phyloP scores from a whole-genome alignment of 768 basidiomycete species.

The Serendipita sp. region DNA sequence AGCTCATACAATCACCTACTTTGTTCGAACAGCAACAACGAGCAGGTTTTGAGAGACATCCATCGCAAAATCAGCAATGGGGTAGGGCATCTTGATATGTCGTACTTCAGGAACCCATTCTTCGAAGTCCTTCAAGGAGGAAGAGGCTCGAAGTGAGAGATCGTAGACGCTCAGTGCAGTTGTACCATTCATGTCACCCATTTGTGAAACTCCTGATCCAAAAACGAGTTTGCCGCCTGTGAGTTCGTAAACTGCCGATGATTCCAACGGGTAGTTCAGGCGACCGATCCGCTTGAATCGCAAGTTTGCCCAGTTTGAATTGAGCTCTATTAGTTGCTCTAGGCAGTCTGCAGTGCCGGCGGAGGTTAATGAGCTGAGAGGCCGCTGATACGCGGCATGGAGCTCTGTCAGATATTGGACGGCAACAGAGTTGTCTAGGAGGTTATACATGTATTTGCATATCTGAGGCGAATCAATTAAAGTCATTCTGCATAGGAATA shows the following conservation, averaged over 20 bases:
- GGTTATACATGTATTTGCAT: neutral
- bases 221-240: neutral
- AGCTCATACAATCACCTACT: neutral
- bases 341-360: neutral
- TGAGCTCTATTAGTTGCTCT: neutral
- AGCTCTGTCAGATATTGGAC: neutral
- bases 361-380: neutral
- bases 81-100: neutral
- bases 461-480: neutral
- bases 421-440: neutral
- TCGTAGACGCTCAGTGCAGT: neutral
- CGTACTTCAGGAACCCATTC: too few species aligned
- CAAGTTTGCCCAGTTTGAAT: neutral
- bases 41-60: neutral
- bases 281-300: neutral
- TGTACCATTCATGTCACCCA: neutral
- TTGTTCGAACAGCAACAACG: neutral
- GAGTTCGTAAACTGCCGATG: neutral
- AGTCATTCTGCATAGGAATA: neutral
- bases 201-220: neutral
- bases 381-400: neutral
- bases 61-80: slow-evolving; percentile 6
- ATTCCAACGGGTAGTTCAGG: neutral
- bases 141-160: neutral
- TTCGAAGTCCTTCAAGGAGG: neutral